Conservation (phyloP, 177 flowering plant genomes). For the Vitis hybrid region DNA sequence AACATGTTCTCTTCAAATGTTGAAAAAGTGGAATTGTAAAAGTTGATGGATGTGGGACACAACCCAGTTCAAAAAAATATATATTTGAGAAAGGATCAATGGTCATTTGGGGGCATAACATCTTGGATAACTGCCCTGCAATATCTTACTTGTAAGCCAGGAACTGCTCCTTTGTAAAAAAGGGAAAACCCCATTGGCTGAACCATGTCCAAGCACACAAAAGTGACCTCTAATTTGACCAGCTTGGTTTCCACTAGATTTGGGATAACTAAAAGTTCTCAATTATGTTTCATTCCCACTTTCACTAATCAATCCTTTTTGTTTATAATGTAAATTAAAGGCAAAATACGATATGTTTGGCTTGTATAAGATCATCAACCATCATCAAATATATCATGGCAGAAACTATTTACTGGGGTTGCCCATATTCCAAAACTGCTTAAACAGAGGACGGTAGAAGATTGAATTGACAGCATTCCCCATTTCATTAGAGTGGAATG, state of each 20-base stretch:
- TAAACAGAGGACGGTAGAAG: no score
- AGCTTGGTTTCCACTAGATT: constrained; percentile 44
- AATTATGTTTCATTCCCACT: constrained; percentile 25
- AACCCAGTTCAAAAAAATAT: neutral
- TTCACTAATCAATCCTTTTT: neutral
- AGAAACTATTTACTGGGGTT: neutral
- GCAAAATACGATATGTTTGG: no score
- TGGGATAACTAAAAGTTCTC: constrained; percentile 25
- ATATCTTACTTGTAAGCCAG: neutral
- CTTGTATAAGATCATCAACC: neutral
- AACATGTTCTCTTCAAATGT: constrained; percentile 23
- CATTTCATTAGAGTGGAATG: no score
- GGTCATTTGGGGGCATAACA: neutral
- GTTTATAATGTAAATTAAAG: neutral
- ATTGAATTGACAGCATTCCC: no score
- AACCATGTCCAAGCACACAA: constrained; percentile 25
- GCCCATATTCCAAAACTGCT: no score
- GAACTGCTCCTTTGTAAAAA: constrained; percentile 7
- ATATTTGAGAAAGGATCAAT: neutral
- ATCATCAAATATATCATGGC: no score
- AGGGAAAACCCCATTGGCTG: constrained; percentile 18
- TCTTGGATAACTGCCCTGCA: neutral
- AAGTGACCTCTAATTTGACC: constrained; percentile 44
- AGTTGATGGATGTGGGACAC: constrained; percentile 21
- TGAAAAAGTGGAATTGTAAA: constrained; percentile 15